These are phyloP conservation scores for Mycena citricolor DNA, from an alignment of 1,284 basidiomycete genomes.

Conservation along the genomic window DNA sequence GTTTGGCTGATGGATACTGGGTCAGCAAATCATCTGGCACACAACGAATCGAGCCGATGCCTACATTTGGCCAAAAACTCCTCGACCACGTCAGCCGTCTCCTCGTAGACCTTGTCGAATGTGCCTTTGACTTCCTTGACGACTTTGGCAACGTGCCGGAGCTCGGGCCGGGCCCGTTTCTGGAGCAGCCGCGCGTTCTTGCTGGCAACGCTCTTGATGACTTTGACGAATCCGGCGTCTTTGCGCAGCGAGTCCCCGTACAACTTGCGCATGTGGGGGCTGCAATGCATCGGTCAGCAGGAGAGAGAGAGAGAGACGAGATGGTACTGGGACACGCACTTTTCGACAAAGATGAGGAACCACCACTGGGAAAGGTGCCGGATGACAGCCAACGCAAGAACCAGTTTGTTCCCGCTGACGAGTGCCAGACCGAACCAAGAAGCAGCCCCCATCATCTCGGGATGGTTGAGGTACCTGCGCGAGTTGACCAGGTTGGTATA, in stretches of 20 bases:
- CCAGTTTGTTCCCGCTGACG: slow-evolving; percentile 87
- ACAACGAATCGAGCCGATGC: slow-evolving; percentile 14
- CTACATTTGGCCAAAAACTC: slow-evolving; percentile 88
- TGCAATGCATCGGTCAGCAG: slow-evolving; percentile 33
- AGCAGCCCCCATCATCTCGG: slow-evolving; percentile 93
- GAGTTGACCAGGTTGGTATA: too few species aligned
- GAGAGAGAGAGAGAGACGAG: slow-evolving; percentile 10
- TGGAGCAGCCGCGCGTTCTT: slow-evolving; percentile 76
- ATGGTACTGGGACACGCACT: slow-evolving; percentile 64
- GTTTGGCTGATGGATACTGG: slow-evolving; percentile 40
- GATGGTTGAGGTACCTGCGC: slow-evolving; percentile 82
- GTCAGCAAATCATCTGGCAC: slow-evolving; percentile 8
- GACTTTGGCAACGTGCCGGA: slow-evolving; percentile 80
- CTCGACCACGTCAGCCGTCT: slow-evolving; percentile 85
- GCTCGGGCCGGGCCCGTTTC: slow-evolving; percentile 66
- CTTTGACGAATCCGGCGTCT: slow-evolving; percentile 96
- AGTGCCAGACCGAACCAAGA: slow-evolving; percentile 93
- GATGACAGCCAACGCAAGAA: slow-evolving; percentile 81
- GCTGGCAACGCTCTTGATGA: slow-evolving; percentile 87
- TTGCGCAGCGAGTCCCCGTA: slow-evolving; percentile 92
- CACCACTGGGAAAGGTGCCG: slow-evolving; percentile 87
- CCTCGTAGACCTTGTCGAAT: slow-evolving; percentile 92
- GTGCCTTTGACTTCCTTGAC: slow-evolving; percentile 90
- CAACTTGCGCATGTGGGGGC: slow-evolving; percentile 95
- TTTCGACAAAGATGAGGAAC: slow-evolving; percentile 87